Evolutionary conservation across 495 filamentous ascomycete species (phyloP).

Genomic region (Xylaria grammica): DNA sequence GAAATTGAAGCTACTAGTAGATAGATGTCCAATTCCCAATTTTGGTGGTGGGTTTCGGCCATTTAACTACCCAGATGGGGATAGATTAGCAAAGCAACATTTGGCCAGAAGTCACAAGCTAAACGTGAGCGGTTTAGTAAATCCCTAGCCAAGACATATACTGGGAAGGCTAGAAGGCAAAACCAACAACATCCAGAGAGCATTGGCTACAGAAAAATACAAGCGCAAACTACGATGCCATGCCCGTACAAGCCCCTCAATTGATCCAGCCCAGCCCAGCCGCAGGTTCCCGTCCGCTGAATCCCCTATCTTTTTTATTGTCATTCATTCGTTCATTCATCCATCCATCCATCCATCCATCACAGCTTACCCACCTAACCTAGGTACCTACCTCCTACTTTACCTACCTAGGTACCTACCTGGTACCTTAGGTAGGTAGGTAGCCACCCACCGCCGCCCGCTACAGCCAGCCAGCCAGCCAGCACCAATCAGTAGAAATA

Average conservation of each 20-base stretch:
- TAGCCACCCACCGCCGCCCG: no score
- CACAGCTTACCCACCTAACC: background rate
- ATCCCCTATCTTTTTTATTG: conserved; percentile 1
- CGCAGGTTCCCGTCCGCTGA: background rate
- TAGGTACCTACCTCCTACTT: background rate
- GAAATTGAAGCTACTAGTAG: conserved; percentile 19
- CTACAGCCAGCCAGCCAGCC: no score
- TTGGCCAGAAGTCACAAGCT: conserved; percentile 6
- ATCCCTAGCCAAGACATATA: no score
- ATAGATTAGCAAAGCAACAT: conserved; percentile 10
- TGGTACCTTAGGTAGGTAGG: no score
- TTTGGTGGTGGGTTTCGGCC: conserved; percentile 10
- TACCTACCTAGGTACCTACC: background rate
- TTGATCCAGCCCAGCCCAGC: no score
- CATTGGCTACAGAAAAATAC: background rate
- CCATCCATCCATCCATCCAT: background rate
- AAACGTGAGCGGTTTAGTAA: no score
- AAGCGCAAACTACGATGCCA: background rate
- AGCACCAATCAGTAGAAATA: background rate
- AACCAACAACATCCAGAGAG: conserved; percentile 9
- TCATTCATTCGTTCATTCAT: background rate
- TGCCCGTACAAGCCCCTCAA: no score
- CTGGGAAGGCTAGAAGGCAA: background rate
- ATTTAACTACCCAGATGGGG: conserved; percentile 16
- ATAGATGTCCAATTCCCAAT: conserved; percentile 25